Evolutionary conservation across 208 protist genomes (phyloP), one percentile per base, ranked within the genome.

Genomic region (Trypanosoma lewisi): DNA sequence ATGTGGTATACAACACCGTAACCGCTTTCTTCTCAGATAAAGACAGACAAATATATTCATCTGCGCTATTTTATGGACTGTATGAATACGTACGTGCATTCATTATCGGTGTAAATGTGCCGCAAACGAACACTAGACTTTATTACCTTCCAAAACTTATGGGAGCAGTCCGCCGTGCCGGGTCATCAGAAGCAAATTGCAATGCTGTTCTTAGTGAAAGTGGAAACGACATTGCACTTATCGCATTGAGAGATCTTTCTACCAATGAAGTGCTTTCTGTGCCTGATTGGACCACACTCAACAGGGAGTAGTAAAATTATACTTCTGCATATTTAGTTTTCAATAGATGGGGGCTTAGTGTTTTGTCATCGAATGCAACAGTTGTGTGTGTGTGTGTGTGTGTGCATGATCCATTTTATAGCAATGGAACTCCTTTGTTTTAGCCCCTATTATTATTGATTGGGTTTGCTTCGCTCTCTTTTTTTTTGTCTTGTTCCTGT

Each of bases 81-180:
- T 91, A 83, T 59, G 68, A 70, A 34, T 91, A 91, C 57, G 73
- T 87, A 12, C 63, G 60, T 5, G 66, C 68, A 8, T 91, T 58
- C 50, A 39, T 37, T 59, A 25, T 67, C 51, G 36, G 36, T 11
- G 16, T 58, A 23, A 30, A 50, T 23, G 30, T n/a, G 28, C 19
- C 17, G 5, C 12, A 34, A 7, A 5, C 4, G 36, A 21, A 58
- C 9, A 36, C 17, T 36, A 57, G 36, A 12, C 9, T 67, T 16
- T 67, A 57, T 37, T 67, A 58, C 44, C 30, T 67, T 28, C 61
- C 61, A 37, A 67, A 67, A 47, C 12, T 67, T n/a, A 1, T 67
- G 30, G 61, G 61, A 14, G 61, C 61, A 21, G 50, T 67, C 19
- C 50, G 50, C 17, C 61, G 50, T 42, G 61, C 49, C 0, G 37